phyloP scores from a whole-genome alignment of 169 alveolate species.

The Plasmodium coatneyi region DNA sequence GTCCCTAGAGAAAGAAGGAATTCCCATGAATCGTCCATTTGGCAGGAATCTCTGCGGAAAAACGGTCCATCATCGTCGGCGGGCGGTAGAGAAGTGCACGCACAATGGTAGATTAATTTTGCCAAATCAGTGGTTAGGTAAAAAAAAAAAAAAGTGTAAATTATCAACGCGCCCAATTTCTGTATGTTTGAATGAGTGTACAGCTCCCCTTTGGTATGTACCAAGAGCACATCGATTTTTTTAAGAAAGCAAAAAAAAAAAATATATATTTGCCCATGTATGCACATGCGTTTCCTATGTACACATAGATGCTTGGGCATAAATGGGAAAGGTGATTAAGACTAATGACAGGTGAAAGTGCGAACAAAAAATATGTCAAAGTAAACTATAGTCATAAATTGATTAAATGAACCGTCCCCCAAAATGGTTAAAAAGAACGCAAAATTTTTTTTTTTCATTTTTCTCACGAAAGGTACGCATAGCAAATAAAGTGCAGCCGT shows the following conservation, averaged over 20 bases:
- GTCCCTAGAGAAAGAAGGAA: background rate
- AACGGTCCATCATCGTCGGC: background rate
- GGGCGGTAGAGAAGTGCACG: background rate
- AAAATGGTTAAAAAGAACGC: background rate
- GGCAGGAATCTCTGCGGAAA: background rate
- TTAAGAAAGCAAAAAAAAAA: background rate
- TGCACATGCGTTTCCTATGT: background rate
- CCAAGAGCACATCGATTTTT: background rate
- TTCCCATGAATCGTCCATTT: background rate
- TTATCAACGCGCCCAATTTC: background rate
- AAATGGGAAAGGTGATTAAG: background rate
- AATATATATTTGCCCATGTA: background rate
- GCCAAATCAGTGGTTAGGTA: background rate
- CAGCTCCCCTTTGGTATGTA: background rate
- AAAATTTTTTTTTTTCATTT: background rate
- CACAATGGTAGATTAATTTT: background rate
- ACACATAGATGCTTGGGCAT: background rate
- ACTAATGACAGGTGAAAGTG: background rate
- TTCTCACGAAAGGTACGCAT: background rate
- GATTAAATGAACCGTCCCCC: background rate
- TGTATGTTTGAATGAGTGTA: background rate
- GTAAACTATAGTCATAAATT: background rate
- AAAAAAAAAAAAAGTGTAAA: background rate
- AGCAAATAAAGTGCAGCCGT: background rate
- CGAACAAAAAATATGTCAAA: background rate